phyloP scores from a whole-genome alignment of 805 yeast genomes.

The Kazachstania martiniae region DNA sequence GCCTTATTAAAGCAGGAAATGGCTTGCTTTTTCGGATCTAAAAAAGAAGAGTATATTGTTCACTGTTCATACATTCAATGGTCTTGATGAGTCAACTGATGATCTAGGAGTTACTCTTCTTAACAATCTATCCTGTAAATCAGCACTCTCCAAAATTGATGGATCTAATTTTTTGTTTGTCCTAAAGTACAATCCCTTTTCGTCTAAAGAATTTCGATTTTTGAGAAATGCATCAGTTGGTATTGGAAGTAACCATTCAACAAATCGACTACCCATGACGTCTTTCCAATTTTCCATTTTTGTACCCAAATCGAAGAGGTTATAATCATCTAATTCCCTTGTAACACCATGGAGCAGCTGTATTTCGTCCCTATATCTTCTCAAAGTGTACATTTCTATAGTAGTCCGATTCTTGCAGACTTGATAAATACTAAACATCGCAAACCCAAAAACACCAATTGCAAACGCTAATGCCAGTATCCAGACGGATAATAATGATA shows the following conservation, averaged over 20 bases:
- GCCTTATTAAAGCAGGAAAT: no score
- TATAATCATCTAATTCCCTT: conserved; percentile 33
- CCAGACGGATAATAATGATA: conserved; percentile 52
- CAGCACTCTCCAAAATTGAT: conserved; percentile 28
- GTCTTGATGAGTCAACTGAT: no score
- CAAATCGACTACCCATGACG: conserved; percentile 61
- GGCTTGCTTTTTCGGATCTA: no score
- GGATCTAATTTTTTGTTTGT: conserved; percentile 30
- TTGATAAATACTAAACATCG: conserved; percentile 47
- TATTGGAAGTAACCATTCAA: conserved; percentile 66
- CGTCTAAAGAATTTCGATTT: conserved; percentile 24
- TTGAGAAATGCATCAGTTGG: conserved; percentile 5
- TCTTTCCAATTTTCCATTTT: conserved; percentile 45
- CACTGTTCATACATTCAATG: no score
- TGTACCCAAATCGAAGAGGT: conserved; percentile 68
- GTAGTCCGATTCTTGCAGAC: conserved; percentile 64
- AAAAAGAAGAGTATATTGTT: no score
- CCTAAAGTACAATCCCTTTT: conserved; percentile 42
- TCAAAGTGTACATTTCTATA: conserved; percentile 56
- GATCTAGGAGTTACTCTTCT: conserved; percentile 25
- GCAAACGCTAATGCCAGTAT: conserved; percentile 43
- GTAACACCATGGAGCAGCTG: conserved; percentile 26
- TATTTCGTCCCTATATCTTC: conserved; percentile 35
- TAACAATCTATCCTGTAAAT: conserved; percentile 21
- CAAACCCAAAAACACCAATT: conserved; percentile 47